phyloP scores from a whole-genome alignment of 1,284 basidiomycete genomes.

The Lentinula novae-zelandiae region DNA sequence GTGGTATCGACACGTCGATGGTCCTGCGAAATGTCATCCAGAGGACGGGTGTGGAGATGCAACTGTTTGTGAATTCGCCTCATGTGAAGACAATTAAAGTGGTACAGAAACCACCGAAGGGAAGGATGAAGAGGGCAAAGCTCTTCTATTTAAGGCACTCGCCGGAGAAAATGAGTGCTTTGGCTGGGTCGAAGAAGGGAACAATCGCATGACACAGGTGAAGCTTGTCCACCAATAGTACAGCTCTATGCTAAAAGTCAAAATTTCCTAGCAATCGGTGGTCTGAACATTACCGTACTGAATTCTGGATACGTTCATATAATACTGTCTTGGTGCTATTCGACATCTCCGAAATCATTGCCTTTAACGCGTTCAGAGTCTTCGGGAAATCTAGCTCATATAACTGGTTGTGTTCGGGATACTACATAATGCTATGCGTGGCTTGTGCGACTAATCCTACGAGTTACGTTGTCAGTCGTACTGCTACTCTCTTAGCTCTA shows the following conservation, averaged over 20 bases:
- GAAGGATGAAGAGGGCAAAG: constrained; percentile 69
- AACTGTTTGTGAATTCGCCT: constrained; percentile 81
- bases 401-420: too few relatives aligned
- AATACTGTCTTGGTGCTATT: too few relatives aligned
- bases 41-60: constrained; percentile 87
- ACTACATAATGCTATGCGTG: too few relatives aligned
- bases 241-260: too few relatives aligned
- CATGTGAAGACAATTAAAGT: constrained; percentile 84
- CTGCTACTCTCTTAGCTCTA: too few relatives aligned
- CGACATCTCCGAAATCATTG: too few relatives aligned
- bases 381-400: too few relatives aligned
- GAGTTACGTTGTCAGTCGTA: too few relatives aligned
- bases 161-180: constrained; percentile 76
- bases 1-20: constrained; percentile 82
- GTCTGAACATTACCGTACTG: background rate
- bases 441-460: too few relatives aligned
- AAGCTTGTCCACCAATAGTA: background rate
- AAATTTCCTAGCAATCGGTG: background rate
- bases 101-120: constrained; percentile 55
- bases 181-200: constrained; percentile 51
- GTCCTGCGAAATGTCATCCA: constrained; percentile 85
- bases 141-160: constrained; percentile 75
- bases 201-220: constrained; percentile 17
- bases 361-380: too few relatives aligned
- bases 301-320: too few relatives aligned